These are phyloP conservation scores for Phytophthora cryptogea DNA, from an alignment of 352 stramenopile species.

Conservation along the genomic window DNA sequence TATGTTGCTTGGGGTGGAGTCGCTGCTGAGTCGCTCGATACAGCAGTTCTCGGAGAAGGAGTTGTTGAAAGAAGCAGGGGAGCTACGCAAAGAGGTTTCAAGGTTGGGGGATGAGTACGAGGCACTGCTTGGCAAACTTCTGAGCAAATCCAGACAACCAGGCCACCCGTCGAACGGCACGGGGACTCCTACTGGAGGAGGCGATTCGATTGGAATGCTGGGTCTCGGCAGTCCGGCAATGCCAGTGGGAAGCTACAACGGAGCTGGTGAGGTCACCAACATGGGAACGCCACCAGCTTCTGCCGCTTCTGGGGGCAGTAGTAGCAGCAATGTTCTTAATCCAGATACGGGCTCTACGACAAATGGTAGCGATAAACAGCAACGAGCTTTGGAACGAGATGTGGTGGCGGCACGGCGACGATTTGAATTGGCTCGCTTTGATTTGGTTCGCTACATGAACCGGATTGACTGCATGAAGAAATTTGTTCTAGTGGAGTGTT, in stretches of 20 bases:
- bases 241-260: slow-evolving; percentile 16
- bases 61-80: slow-evolving; percentile 64
- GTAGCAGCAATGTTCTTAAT: slow-evolving; percentile 25
- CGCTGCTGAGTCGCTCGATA: slow-evolving; percentile 69
- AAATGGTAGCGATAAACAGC: slow-evolving; percentile 38
- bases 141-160: slow-evolving; percentile 67
- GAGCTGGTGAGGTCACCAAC: slow-evolving; percentile 14
- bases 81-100: slow-evolving; percentile 70
- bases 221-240: slow-evolving; percentile 34
- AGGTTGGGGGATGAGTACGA: slow-evolving; percentile 84
- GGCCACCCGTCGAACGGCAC: slow-evolving; percentile 23
- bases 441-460: slow-evolving; percentile 86
- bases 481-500: slow-evolving; percentile 81
- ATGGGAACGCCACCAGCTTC: slow-evolving; percentile 29
- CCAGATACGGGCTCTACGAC: slow-evolving; percentile 14
- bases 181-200: slow-evolving; percentile 29
- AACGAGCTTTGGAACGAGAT: slow-evolving; percentile 68
- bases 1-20: slow-evolving; percentile 83
- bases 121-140: slow-evolving; percentile 71
- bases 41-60: slow-evolving; percentile 75
- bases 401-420: slow-evolving; percentile 60
- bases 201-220: slow-evolving; percentile 22
- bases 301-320: slow-evolving; percentile 10
- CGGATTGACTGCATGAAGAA: slow-evolving; percentile 86
- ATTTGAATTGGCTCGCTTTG: slow-evolving; percentile 86